Evolutionary conservation across 148 eudicot genomes (phyloP), one percentile per base, ranked within the genome.

Genomic region (Chenopodium formosanum): DNA sequence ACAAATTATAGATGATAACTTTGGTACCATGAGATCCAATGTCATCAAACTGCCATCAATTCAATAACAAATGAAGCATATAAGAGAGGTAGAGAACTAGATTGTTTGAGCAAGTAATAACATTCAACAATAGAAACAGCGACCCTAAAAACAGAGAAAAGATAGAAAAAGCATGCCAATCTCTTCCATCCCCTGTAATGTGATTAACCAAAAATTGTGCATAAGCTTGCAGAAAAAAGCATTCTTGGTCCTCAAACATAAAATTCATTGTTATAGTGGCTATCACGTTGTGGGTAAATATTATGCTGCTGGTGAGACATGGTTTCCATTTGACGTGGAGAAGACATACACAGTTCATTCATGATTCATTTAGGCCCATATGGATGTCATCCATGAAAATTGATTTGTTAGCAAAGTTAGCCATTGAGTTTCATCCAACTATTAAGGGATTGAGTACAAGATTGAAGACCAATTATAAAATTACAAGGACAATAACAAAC

Each of bases 21-120:
- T 90, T 92, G 70, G 98, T 93, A 68, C 98, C 98, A 84, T 91
- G 94, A 82, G 77, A 27, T 71, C 91, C 94, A 75, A 95, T 79
- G 74, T 86, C 91, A 82, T 90, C 94, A 85, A 89, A 92, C 98
- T 95, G 92, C 84, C 77, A 89, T 70, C 76, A 89, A 73, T 83
- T 34, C 20, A 64, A 75, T 70, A 37, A 53, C 27, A 67, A 12
- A 19, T 16, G 23, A 78, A 14, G 32, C 2, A 11, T n/a, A 72
- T 53, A 71, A 70, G 74, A 76, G 74, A 74, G 52, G 74, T 22
- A 66, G 7, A 27, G 19, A 10, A 48, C 52, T 11, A 48, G 52
- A 48, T 9, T 40, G 3, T 48, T 27, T 31, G 46, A 69, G 27
- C 19, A 32, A 29, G 46, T 16, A 69, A 31, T 46, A 5, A 69